phyloP scores from a whole-genome alignment of 2,329 filamentous ascomycete genomes.

The Venturia asperata region DNA sequence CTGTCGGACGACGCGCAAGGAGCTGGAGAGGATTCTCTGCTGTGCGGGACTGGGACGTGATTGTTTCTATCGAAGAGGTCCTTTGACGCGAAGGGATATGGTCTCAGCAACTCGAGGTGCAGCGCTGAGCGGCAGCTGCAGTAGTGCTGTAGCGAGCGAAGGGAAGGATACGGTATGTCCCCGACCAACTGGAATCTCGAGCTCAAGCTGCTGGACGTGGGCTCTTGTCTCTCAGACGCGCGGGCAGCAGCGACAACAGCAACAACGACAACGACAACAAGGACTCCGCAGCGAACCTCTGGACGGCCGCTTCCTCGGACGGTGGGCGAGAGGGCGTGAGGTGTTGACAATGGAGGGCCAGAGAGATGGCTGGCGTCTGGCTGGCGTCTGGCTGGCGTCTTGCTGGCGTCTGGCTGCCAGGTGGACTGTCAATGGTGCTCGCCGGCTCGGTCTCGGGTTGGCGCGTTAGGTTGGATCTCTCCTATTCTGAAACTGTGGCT shows the following conservation, averaged over 20 bases:
- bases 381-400: not conserved
- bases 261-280: not conserved
- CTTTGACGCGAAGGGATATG: not conserved
- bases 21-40: not conserved
- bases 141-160: not conserved
- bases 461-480: not conserved
- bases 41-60: not conserved
- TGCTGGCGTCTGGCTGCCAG: not conserved
- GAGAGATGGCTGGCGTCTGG: not conserved
- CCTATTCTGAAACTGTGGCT: conserved; percentile 5
- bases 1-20: not conserved
- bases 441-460: not conserved
- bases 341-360: not conserved
- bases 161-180: not conserved
- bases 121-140: not conserved
- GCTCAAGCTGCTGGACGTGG: not conserved
- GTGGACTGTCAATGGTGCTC: not conserved
- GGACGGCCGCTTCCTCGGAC: conserved; percentile 1
- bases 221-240: no score
- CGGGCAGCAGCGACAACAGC: not conserved
- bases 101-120: conserved; percentile 1
- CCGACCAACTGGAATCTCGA: not conserved
- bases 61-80: not conserved
- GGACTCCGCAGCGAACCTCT: not conserved
- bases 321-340: not conserved